Conservation (phyloP, 352 stramenopile genomes). For the Phytophthora sansomeana region DNA sequence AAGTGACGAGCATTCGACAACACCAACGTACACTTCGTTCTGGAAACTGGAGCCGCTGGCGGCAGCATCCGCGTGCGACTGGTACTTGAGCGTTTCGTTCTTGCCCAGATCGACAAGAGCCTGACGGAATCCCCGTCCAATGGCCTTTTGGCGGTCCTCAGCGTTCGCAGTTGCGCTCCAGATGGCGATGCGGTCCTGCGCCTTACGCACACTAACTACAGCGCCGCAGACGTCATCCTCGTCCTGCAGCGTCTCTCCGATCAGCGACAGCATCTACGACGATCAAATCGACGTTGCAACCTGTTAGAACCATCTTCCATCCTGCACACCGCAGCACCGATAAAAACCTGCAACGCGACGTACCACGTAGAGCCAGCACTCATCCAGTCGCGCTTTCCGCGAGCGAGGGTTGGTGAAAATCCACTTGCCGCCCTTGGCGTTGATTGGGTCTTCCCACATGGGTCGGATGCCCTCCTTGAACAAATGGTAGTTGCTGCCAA, state of each 20-base stretch:
- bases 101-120: slow-evolving; percentile 86
- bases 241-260: slow-evolving; percentile 96
- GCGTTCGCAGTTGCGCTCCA: slow-evolving; percentile 91
- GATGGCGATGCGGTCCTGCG: slow-evolving; percentile 96
- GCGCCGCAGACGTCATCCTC: slow-evolving; percentile 95
- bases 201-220: slow-evolving; percentile 96
- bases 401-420: slow-evolving; percentile 96
- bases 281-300: not conserved
- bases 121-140: slow-evolving; percentile 83
- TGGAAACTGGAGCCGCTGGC: slow-evolving; percentile 91
- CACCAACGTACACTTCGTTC: slow-evolving; percentile 86
- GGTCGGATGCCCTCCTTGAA: slow-evolving; percentile 97
- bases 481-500: slow-evolving; percentile 97
- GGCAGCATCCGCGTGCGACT: slow-evolving; percentile 87
- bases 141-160: slow-evolving; percentile 79
- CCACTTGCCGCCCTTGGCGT: slow-evolving; percentile 97
- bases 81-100: slow-evolving; percentile 91
- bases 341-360: slow-evolving; percentile 22
- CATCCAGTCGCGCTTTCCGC: slow-evolving; percentile 92
- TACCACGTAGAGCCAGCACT: slow-evolving; percentile 97
- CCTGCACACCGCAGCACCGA: not conserved
- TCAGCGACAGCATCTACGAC: slow-evolving; percentile 93
- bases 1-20: not conserved
- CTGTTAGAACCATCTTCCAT: slow-evolving; percentile 6
- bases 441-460: slow-evolving; percentile 98